Evolutionary conservation across 495 filamentous ascomycete species (phyloP), one percentile per base, ranked within the genome.

Genomic region (Aspergillus sparsus): DNA sequence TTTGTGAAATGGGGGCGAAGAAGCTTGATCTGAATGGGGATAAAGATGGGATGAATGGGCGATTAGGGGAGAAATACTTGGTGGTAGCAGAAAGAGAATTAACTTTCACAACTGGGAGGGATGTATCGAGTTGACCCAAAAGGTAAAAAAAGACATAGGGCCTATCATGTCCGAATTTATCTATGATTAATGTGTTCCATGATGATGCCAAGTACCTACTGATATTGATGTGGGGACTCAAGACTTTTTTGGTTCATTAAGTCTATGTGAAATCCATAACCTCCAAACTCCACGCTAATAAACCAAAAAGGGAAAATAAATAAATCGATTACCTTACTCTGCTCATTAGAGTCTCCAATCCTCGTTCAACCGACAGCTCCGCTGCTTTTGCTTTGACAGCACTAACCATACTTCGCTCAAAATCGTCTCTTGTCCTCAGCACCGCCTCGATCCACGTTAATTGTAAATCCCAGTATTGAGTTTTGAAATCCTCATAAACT

Each of bases 401-500:
- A 68, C 89, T 92, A 59, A 97, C 72, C 89, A 97, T 91, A 59
- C 83, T 85, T 62, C 93, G 81, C 68, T 97, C 93, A 74, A 96
- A 97, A 73, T 99, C 94, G 74, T 99, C 94, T 58, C 94, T 77
- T 4, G 86, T 77, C 72, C 92, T 81, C 57, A 99, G 69, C 60
- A 96, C 94, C 16, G 89, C 86, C 78, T 99, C 94, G n/a, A 98
- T 92, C 94, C 94, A 99, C 32, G 85, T 87, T 53, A 97, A 84
- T 74, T 93, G 91, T 67, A 97, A 78, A 74, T 99, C 94, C 93
- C 93, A 97, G 69, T 96, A 96, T 58, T 85, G 80, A 35, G 76
- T 71, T 78, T 96, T 97, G 74, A 98, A 92, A 13, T 78, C 76
- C 64, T 89, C 90, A 51, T 96, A 98, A 7, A 89, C 85, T 32